Evolutionary conservation across 2,329 filamentous ascomycete species (phyloP).

Genomic region (Phoma herbarum): DNA sequence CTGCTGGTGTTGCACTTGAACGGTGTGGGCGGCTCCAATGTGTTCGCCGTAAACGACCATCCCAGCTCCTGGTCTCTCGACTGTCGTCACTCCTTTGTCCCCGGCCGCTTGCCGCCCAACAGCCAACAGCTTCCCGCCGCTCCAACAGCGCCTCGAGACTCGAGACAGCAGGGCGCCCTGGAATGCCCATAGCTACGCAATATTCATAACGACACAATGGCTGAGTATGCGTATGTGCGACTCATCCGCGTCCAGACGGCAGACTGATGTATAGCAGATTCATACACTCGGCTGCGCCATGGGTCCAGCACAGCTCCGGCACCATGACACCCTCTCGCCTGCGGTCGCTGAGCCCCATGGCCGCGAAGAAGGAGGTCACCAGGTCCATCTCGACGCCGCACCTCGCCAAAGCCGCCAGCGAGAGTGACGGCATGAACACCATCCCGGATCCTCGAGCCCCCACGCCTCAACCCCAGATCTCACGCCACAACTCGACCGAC

Average conservation of each 20-base stretch:
- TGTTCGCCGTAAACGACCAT: constrained; percentile 20
- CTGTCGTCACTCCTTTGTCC: constrained; percentile 50
- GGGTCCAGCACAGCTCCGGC: constrained; percentile 44
- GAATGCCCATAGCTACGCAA: constrained; percentile 19
- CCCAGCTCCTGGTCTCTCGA: constrained; percentile 22
- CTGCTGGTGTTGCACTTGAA: constrained; percentile 13
- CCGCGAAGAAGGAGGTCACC: constrained; percentile 48
- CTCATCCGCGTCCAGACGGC: background rate
- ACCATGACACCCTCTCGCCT: constrained; percentile 49
- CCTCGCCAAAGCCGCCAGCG: constrained; percentile 41
- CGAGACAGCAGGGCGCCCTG: constrained; percentile 14
- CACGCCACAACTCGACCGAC: constrained; percentile 56
- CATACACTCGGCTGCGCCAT: constrained; percentile 48
- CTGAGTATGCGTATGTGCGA: constrained; percentile 37
- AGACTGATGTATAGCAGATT: constrained; percentile 33
- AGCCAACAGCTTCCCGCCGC: constrained; percentile 11
- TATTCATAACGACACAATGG: constrained; percentile 28
- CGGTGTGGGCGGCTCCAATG: constrained; percentile 18
- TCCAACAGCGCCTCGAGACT: constrained; percentile 10
- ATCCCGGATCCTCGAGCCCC: constrained; percentile 64
- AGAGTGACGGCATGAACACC: constrained; percentile 71
- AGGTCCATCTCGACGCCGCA: constrained; percentile 51
- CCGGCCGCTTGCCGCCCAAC: constrained; percentile 23
- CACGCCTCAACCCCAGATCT: constrained; percentile 46
- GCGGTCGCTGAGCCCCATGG: constrained; percentile 48